Conservation (phyloP, 192 early-diverging fungal species). For the Dimargaris cristalligena region DNA sequence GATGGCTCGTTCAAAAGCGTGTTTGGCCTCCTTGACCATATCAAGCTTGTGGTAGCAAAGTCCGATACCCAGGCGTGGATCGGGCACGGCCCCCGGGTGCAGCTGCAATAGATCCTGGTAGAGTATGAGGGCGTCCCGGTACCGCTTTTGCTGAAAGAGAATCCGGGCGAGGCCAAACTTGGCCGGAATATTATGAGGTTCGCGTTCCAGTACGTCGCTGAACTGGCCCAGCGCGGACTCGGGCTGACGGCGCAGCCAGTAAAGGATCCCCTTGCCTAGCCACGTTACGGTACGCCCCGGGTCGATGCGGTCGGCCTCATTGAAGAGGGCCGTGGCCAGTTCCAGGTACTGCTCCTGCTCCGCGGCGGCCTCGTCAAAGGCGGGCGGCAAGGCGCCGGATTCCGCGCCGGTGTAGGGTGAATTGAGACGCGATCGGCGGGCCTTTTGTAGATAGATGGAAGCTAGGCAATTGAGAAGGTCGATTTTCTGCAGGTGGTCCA, state of each 20-base stretch:
- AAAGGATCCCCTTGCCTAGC: slow-evolving; percentile 51
- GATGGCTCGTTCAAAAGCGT: slow-evolving; percentile 50
- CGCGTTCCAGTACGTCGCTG: slow-evolving; percentile 21
- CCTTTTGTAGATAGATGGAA: slow-evolving; percentile 55
- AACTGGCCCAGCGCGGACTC: slow-evolving; percentile 31
- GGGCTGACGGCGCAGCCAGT: slow-evolving; percentile 15
- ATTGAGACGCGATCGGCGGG: slow-evolving; percentile 18
- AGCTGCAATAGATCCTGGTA: slow-evolving; percentile 62
- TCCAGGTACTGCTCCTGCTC: slow-evolving; percentile 32
- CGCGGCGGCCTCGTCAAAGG: slow-evolving; percentile 15
- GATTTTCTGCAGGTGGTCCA: slow-evolving; percentile 30
- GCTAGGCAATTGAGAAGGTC: slow-evolving; percentile 59
- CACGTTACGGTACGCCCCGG: slow-evolving; percentile 45
- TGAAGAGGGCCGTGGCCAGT: slow-evolving; percentile 58
- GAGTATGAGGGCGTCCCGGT: slow-evolving; percentile 41
- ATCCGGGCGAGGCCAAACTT: slow-evolving; percentile 44
- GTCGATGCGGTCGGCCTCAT: slow-evolving; percentile 58
- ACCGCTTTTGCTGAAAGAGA: slow-evolving; percentile 39
- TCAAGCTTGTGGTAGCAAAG: slow-evolving; percentile 66
- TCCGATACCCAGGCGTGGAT: slow-evolving; percentile 71
- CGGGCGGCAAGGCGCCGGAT: neutral
- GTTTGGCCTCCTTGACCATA: slow-evolving; percentile 44
- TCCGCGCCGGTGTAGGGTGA: neutral
- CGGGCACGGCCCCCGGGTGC: slow-evolving; percentile 38
- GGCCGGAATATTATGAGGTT: slow-evolving; percentile 29